Base-by-base conservation (phyloP, 176 grass and related monocot species). In the Luzula sylvatica region DNA sequence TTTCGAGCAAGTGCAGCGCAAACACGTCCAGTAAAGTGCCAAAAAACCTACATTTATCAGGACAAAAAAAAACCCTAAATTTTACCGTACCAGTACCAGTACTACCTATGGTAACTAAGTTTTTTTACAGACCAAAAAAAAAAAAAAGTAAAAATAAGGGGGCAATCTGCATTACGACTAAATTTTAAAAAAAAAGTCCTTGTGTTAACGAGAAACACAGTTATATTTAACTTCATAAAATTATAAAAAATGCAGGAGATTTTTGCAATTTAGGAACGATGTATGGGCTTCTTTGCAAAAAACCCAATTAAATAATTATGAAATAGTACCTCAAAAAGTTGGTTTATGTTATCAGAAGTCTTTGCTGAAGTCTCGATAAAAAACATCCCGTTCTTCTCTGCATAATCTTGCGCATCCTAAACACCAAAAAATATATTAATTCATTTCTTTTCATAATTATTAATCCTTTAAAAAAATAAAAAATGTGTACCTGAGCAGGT, bases 331-430 rank as follows among this genome's bases (percentile, higher is more conserved):
- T 94, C 87, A 45, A 87, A 94, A 5, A 90, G 65, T 80, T 87
- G 85, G 42, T 86, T 90, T 75, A 94, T 82, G 55, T 87, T 87
- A 62, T 87, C 55, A n/a, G 78, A 62, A 1, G 82, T 87, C 70
- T 94, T 87, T 15, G 78, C 87, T 67, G 87, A 94, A 38, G 87
- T 87, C 64, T 94, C 87, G 1, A 87, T 77, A 42, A 87, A 94
- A 61, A 94, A 87, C 82, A 94, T 87, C 48, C 18, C 70, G 55
- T 87, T 83, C 50, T 19, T 80, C 4, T 83, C 68, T 32, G 75
- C 75, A 27, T 87, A 87, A 16, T 83, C 78, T 59, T 58, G 59
- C 50, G 75, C 78, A 40, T 77, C 88, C 87, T 94, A 61, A 1
- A 2, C 42, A 50, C 47, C 72, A 76, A 67, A 15, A 38, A 65